A percentile compares a stretch with the other conserved stretches of the same genome.
Conservation (phyloP, 2,329 filamentous ascomycete genomes). For the Periconia sp. region DNA sequence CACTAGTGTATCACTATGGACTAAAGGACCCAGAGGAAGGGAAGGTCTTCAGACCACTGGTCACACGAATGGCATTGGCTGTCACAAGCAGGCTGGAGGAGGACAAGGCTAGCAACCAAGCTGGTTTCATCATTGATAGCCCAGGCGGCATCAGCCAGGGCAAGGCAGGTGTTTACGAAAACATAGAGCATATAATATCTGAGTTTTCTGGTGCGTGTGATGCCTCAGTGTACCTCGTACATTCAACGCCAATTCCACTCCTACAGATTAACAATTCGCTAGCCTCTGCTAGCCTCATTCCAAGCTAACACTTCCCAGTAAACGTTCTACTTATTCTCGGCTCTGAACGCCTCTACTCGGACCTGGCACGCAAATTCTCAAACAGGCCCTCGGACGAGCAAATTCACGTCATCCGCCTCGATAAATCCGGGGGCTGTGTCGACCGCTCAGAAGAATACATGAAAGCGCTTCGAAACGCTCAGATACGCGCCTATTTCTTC, state of each 20-base stretch:
- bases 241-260: neutral
- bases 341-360: constrained; percentile 75
- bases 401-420: constrained; percentile 77
- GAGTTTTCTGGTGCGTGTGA: constrained; percentile 65
- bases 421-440: constrained; percentile 85
- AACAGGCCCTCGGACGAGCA: constrained; percentile 64
- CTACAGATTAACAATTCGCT: neutral
- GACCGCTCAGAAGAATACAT: constrained; percentile 76
- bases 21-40: constrained; percentile 72
- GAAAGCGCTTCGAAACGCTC: constrained; percentile 73
- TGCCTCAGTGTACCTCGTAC: constrained; percentile 16
- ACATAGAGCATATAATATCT: constrained; percentile 79
- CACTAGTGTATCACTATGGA: constrained; percentile 89
- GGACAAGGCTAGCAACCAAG: constrained; percentile 71
- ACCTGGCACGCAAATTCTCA: constrained; percentile 74
- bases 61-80: constrained; percentile 78
- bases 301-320: constrained; percentile 55
- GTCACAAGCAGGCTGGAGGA: constrained; percentile 79
- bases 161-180: constrained; percentile 70
- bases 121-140: constrained; percentile 87
- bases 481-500: constrained; percentile 94
- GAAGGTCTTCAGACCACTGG: constrained; percentile 73
- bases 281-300: constrained; percentile 5
- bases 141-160: constrained; percentile 71
- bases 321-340: constrained; percentile 84